Base-by-base conservation (phyloP, 2,329 filamentous ascomycete genomes). In the Epichloe festucae region DNA sequence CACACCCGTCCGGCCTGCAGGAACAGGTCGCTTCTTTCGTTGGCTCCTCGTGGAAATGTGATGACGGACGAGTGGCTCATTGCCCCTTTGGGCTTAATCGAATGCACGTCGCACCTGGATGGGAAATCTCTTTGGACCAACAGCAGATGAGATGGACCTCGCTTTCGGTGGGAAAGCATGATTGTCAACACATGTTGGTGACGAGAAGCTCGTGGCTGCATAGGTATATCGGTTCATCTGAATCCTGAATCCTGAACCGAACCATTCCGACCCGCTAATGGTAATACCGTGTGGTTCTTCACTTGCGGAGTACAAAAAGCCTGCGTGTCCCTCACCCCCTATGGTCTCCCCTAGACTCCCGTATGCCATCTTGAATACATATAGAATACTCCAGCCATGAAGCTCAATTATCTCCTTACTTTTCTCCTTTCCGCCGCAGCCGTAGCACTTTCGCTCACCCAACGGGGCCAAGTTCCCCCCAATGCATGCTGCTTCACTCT, bases 401-500 rank as follows among this genome's bases (percentile, higher is more conserved):
- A 46, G 27, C 42, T 38, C 47, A 36, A 39, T n/a, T 35, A 36
- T 21, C 40, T 54, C 42, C 12, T 59, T 41, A 45, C 61, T 38
- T 43, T 54, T n/a, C 50, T 62, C 49, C 56, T 60, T 46, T 52
- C 46, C 50, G 51, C 56, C 6, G 50, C 53, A 7, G 60, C 61
- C n/a, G 53, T 57, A 19, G 62, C 60, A 10, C 48, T 60, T 27
- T 46, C 52, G 34, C 43, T 57, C 35, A 46, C 51, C 31, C 39
- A 41, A 2, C 56, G 56, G 6, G 35, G 47, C 31, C n/a, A 35
- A 8, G 60, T 62, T 15, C 60, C 54, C 6, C 6, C 53, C 15
- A 54, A 57, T 23, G 49, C 57, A 34, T 67, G 65, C 53, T 67
- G 65, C 56, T 67, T 67, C 54, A 58, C 59, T 10, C 56, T 67